Percentiles rank a stretch among this genome's conserved stretches.
phyloP scores from a whole-genome alignment of 2,329 filamentous ascomycete species.

The Orbilia ellipsospora region DNA sequence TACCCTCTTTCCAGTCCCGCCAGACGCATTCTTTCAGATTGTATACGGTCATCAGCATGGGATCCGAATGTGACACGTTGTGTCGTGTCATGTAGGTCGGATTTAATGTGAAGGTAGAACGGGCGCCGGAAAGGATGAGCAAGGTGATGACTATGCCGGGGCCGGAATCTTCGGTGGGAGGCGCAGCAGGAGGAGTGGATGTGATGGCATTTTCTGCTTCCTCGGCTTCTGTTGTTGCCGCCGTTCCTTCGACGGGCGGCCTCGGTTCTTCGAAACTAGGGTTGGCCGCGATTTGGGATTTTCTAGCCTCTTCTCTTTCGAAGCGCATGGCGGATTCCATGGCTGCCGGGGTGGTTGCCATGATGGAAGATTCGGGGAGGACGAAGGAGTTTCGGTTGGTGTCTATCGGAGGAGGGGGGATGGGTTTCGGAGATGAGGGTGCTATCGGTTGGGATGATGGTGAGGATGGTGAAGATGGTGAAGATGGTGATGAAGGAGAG shows the following conservation, averaged over 20 bases:
- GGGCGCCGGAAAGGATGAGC: slow-evolving; percentile 57
- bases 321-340: slow-evolving; percentile 54
- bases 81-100: slow-evolving; percentile 57
- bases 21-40: slow-evolving; percentile 60
- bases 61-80: slow-evolving; percentile 56
- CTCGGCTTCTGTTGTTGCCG: background rate
- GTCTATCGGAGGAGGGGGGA: slow-evolving; percentile 35
- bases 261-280: background rate
- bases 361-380: slow-evolving; percentile 39
- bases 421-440: slow-evolving; percentile 54
- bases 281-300: slow-evolving; percentile 10
- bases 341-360: slow-evolving; percentile 44
- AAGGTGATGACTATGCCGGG: slow-evolving; percentile 50
- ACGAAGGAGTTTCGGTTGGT: slow-evolving; percentile 28
- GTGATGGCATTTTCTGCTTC: slow-evolving; percentile 31
- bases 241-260: background rate
- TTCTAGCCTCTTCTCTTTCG: slow-evolving; percentile 41
- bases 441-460: slow-evolving; percentile 44
- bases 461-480: slow-evolving; percentile 25
- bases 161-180: slow-evolving; percentile 50
- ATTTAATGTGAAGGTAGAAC: slow-evolving; percentile 58
- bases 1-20: slow-evolving; percentile 60
- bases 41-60: slow-evolving; percentile 58
- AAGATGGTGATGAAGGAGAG: slow-evolving; percentile 1
- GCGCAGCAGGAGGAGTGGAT: slow-evolving; percentile 9